Evolutionary conservation across 1,284 basidiomycete genomes (phyloP).

Genomic region (Cutaneotrichosporon cutaneum): DNA sequence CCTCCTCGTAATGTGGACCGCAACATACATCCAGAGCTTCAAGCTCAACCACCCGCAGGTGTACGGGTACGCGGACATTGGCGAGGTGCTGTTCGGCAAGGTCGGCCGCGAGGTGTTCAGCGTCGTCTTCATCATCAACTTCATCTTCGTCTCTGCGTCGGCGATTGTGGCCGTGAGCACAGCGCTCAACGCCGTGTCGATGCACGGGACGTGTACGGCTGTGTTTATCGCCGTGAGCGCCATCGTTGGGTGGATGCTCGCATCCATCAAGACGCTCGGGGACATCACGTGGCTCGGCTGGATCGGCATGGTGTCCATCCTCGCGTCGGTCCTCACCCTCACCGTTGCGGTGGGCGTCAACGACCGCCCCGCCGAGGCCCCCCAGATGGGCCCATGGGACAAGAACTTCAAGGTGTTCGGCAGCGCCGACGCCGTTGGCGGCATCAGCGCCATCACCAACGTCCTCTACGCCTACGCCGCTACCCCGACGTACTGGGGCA

Average conservation of each 20-base stretch:
- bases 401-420: constrained; percentile 31
- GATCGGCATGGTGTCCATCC: constrained; percentile 38
- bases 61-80: constrained; percentile 36
- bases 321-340: constrained; percentile 47
- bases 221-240: constrained; percentile 43
- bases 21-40: constrained; percentile 36
- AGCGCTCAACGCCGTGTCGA: constrained; percentile 50
- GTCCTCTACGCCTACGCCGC: constrained; percentile 46
- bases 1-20: constrained; percentile 39
- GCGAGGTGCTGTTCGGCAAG: constrained; percentile 24
- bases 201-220: constrained; percentile 49
- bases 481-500: constrained; percentile 30
- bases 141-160: constrained; percentile 28
- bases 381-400: constrained; percentile 33
- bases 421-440: constrained; percentile 35
- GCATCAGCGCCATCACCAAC: constrained; percentile 46
- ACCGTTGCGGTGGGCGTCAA: constrained; percentile 50
- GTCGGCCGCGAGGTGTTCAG: constrained; percentile 23
- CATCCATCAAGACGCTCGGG: constrained; percentile 47
- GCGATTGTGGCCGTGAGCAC: constrained; percentile 45
- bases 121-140: constrained; percentile 11
- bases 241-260: constrained; percentile 34
- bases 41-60: constrained; percentile 30
- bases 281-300: constrained; percentile 50
- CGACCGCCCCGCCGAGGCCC: constrained; percentile 44